Evolutionary conservation across 495 filamentous ascomycete species (phyloP), one percentile per base, ranked within the genome.

Genomic region (Amniculicola lignicola): DNA sequence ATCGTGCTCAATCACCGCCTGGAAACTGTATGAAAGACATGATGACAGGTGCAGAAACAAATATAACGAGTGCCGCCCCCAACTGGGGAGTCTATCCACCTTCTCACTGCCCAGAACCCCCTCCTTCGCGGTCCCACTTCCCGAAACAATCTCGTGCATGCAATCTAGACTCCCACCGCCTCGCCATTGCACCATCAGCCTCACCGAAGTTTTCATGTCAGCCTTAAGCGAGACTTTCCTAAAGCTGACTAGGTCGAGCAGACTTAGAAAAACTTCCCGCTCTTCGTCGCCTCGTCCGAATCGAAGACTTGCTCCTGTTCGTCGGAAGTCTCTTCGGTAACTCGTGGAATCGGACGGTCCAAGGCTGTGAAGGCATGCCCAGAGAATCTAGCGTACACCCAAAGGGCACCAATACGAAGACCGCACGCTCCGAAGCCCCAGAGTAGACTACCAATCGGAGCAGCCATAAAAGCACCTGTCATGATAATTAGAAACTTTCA

Each of bases 391-490:
- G 84, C 77, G n/a, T 64, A 46, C 25, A 74, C 51, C 52, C 69
- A 85, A 50, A 79, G 82, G 16, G 72, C 72, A 0, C 65, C 59
- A 5, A 88, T 60, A 16, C 86, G 75, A 22, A 80, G 54, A 15
- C 57, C 74, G 23, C 84, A 73, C 14, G 82, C 84, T 14, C 73
- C 79, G 37, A 80, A 75, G 14, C 78, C 83, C 81, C 83, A 90
- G 28, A 90, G 69, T 10, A 90, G 48, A 6, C 85, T 84, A 6
- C 86, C 86, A 14, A 88, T 59, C 1, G 86, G 86, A 4, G 84
- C 84, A n/a, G 82, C 86, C 10, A 88, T 76, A 48, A 89, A 90
- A n/a, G 85, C 85, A 43, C 86, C 72, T 75, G 22, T 1, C 23
- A 27, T 10, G 11, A 24, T 23, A 3, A 19, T 40, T 19, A 57